These are phyloP conservation scores for Diddensiella santjacobensis DNA, from an alignment of 805 yeast genomes.

Conservation along the genomic window DNA sequence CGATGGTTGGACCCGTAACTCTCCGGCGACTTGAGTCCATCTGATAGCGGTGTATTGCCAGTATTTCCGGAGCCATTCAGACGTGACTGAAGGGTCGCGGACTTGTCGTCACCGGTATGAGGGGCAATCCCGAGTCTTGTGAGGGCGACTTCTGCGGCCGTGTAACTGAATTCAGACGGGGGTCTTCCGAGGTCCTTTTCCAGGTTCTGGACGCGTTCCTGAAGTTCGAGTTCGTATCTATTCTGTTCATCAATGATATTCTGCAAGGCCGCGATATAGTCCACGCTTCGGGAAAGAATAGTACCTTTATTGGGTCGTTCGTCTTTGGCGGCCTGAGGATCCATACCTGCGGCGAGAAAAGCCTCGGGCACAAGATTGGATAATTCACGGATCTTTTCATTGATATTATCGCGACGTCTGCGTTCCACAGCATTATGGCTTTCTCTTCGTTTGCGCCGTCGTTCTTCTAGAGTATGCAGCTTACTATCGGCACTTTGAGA, in stretches of 20 bases:
- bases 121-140: conserved; percentile 56
- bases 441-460: conserved; percentile 72
- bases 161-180: conserved; percentile 47
- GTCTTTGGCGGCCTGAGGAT: conserved; percentile 22
- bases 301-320: conserved; percentile 82
- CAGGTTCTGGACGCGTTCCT: conserved; percentile 54
- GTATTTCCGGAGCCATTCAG: neutral
- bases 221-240: conserved; percentile 70
- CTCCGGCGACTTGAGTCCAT: conserved; percentile 10
- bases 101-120: neutral
- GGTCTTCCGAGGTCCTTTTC: conserved; percentile 44
- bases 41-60: conserved; percentile 15
- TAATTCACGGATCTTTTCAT: conserved; percentile 80
- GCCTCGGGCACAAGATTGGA: conserved; percentile 71
- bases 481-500: conserved; percentile 19
- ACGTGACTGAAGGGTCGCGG: neutral
- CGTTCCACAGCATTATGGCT: conserved; percentile 94
- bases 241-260: conserved; percentile 67
- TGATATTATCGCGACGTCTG: conserved; percentile 84
- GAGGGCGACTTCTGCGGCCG: conserved; percentile 76
- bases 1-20: neutral
- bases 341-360: conserved; percentile 23
- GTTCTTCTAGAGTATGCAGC: conserved; percentile 43
- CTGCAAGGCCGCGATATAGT: conserved; percentile 65
- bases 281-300: conserved; percentile 72